Evolutionary conservation across 164 flowering plant species (phyloP).

Genomic region (Stephania yunnanensis): DNA sequence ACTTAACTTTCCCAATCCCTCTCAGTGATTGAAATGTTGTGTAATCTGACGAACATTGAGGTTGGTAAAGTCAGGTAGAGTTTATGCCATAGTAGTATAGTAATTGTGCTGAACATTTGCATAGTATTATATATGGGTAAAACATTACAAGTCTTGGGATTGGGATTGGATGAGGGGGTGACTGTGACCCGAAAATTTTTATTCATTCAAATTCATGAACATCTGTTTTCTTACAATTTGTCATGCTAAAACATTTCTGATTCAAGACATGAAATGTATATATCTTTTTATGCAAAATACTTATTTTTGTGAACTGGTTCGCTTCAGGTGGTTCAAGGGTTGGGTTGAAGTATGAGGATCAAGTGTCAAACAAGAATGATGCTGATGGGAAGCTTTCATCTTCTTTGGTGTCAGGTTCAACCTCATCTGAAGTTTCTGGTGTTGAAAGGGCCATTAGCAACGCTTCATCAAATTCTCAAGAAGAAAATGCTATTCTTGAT

Average conservation of each 20-base stretch:
- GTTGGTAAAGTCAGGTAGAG: too few species aligned
- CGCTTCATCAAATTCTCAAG: slow-evolving; percentile 30
- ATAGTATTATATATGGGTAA: too few species aligned
- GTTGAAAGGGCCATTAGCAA: slow-evolving; percentile 27
- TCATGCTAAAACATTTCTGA: background rate
- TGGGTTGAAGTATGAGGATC: slow-evolving; percentile 48
- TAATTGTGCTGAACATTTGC: too few species aligned
- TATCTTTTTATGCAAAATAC: background rate
- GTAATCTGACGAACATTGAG: too few species aligned
- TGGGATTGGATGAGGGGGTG: too few species aligned
- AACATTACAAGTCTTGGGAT: too few species aligned
- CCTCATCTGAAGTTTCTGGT: slow-evolving; percentile 14
- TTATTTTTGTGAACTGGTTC: slow-evolving; percentile 2
- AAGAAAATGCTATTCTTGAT: slow-evolving; percentile 22
- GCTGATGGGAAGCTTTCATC: slow-evolving; percentile 30
- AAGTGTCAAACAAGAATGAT: slow-evolving; percentile 45
- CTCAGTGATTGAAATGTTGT: too few species aligned
- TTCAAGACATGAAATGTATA: background rate
- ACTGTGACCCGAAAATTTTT: too few species aligned
- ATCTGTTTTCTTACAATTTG: too few species aligned
- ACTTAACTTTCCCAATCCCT: too few species aligned
- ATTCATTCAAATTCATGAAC: too few species aligned
- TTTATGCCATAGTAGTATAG: too few species aligned
- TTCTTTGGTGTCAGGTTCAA: slow-evolving; percentile 23
- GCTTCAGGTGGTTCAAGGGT: slow-evolving; percentile 49